Evolutionary conservation across 768 basidiomycete species (phyloP), one percentile per base, ranked within the genome.

Genomic region (Podaxis sp.): DNA sequence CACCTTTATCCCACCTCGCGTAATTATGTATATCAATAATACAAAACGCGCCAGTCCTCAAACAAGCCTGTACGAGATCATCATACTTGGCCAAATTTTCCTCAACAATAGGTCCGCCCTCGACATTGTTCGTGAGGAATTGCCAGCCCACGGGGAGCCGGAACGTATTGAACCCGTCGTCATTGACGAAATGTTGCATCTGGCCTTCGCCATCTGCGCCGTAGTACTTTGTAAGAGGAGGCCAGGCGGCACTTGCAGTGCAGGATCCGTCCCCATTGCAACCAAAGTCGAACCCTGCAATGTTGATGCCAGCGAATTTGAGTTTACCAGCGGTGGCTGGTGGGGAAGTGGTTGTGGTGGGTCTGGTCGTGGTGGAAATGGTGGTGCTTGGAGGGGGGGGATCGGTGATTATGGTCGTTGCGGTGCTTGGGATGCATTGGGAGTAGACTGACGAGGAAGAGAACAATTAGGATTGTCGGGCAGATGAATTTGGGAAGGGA

Each of bases 111-210:
- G 75, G 67, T 2, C 78, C 80, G 36, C 75, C 77, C 44, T 74
- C 66, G 22, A 76, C 70, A 63, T 74, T 66, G 65, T 76, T 72
- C 0, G 76, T 77, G 48, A 84, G 74, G 69, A 75, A 84, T 66
- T 87, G 87, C 85, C 87, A 87, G 26, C 79, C 82, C 4, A 84
- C 81, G 0, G 87, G 85, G 20, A 87, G 77, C 58, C 87, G 84
- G 77, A 87, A 85, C 6, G 77, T 73, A 59, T 84, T 84, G 75
- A 80, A 84, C 2, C 79, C 80, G 62, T 87, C 83, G 64, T 84
- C 73, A 0, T 77, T 69, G 55, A 81, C 78, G 64, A 88, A 88
- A 68, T 88, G 87, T 48, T 76, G 67, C 83, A 88, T 87, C 68
- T 88, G 87, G n/a, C 83, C 81, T 3, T 68, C 72, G 49, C 81